A percentile compares a stretch with the other conserved stretches of the same genome.
Conservation (phyloP, 2,329 filamentous ascomycete species). For the Fusarium sp. region DNA sequence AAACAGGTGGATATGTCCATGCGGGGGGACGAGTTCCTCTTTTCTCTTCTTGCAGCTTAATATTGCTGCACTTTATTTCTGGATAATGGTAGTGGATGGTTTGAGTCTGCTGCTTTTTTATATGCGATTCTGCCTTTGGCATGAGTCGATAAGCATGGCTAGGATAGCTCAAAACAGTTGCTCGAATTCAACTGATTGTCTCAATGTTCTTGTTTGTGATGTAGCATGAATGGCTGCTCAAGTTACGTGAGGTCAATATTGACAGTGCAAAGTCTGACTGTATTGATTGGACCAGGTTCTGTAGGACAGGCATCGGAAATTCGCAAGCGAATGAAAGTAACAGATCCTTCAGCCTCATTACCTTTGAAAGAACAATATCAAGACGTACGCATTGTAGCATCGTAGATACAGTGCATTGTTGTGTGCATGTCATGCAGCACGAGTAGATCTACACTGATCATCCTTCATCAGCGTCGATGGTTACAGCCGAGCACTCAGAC, state of each 20-base stretch:
- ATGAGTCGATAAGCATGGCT: conserved; percentile 27
- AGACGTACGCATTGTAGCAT: no score
- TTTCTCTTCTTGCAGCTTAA: conserved; percentile 25
- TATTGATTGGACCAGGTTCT: neutral
- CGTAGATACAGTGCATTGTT: neutral
- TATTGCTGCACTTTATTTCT: conserved; percentile 19
- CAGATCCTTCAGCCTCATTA: neutral
- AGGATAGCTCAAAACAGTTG: conserved; percentile 23
- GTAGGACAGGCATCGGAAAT: neutral
- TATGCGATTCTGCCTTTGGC: conserved; percentile 20
- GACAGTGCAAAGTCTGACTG: neutral
- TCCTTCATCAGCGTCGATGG: neutral
- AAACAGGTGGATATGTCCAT: conserved; percentile 15
- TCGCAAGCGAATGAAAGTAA: neutral
- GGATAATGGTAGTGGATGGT: conserved; percentile 32
- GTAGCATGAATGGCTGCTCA: neutral
- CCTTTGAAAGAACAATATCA: neutral
- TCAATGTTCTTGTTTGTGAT: neutral
- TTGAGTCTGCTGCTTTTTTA: conserved; percentile 33
- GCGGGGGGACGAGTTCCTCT: neutral
- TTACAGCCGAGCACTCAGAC: neutral
- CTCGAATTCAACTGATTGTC: conserved; percentile 32
- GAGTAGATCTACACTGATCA: neutral
- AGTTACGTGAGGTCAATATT: neutral
- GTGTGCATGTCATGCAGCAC: neutral